These are phyloP conservation scores for Trichoderma endophyticum DNA, from an alignment of 2,329 filamentous ascomycete species.

Conservation along the genomic window DNA sequence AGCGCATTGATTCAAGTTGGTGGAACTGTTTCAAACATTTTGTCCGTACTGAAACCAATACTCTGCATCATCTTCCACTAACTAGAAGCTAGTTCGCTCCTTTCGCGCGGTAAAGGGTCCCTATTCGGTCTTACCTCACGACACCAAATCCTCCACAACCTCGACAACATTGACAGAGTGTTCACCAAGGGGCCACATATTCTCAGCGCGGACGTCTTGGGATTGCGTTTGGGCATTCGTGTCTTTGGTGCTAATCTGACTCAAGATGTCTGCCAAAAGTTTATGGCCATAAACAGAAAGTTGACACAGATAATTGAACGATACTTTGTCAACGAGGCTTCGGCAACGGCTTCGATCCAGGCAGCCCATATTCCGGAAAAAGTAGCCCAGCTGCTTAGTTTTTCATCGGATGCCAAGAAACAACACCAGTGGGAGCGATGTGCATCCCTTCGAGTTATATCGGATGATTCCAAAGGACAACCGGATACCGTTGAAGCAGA, in stretches of 20 bases:
- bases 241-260: constrained; percentile 21
- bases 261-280: background rate
- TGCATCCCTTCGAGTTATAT: constrained; percentile 13
- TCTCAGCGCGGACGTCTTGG: constrained; percentile 16
- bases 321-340: constrained; percentile 23
- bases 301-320: constrained; percentile 20
- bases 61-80: background rate
- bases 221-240: constrained; percentile 20
- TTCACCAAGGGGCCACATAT: constrained; percentile 20
- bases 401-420: constrained; percentile 2
- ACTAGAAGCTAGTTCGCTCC: background rate
- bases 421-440: constrained; percentile 24
- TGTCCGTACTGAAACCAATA: background rate
- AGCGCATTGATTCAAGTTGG: background rate
- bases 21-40: background rate
- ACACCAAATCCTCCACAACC: constrained; percentile 22
- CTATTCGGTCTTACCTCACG: constrained; percentile 23
- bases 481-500: constrained; percentile 2
- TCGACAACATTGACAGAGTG: constrained; percentile 22
- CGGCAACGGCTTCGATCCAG: constrained; percentile 23
- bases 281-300: constrained; percentile 12
- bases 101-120: constrained; percentile 9
- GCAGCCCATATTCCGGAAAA: constrained; percentile 19
- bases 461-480: background rate
- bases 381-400: constrained; percentile 20